These are phyloP conservation scores for Oryza officinalis DNA, from an alignment of 176 grass and related monocot genomes.

Conservation along the genomic window DNA sequence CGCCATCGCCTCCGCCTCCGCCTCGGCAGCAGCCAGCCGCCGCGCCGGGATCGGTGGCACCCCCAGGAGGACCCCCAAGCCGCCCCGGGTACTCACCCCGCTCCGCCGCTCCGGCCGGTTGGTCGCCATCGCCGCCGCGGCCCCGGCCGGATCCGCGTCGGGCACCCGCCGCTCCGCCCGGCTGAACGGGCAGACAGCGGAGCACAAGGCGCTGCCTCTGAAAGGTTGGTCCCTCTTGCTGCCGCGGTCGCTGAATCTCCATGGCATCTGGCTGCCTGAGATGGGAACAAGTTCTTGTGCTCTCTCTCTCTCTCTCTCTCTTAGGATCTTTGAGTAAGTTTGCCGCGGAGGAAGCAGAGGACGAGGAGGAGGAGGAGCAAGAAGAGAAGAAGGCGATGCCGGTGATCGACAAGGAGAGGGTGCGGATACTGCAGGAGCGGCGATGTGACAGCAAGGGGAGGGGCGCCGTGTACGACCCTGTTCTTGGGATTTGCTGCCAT, in stretches of 20 bases:
- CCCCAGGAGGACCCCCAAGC: conserved; percentile 35
- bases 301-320: conserved; percentile 10
- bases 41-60: conserved; percentile 29
- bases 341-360: background rate
- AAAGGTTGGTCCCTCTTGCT: conserved; percentile 22
- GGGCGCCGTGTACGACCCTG: conserved; percentile 69
- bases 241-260: background rate
- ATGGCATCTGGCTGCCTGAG: background rate
- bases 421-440: conserved; percentile 50
- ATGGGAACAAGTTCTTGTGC: conserved; percentile 12
- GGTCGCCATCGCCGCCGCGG: background rate
- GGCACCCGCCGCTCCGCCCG: conserved; percentile 29
- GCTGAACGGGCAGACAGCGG: conserved; percentile 18
- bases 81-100: conserved; percentile 46
- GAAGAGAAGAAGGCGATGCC: conserved; percentile 16
- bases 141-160: conserved; percentile 11
- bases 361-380: background rate
- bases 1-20: conserved; percentile 44
- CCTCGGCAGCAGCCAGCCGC: conserved; percentile 23
- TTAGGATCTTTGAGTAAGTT: conserved; percentile 19
- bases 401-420: conserved; percentile 45
- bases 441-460: conserved; percentile 66
- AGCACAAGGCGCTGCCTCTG: conserved; percentile 25
- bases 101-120: conserved; percentile 69
- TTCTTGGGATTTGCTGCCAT: conserved; percentile 89